Evolutionary conservation across 2,329 filamentous ascomycete species (phyloP), one percentile per base, ranked within the genome.

Genomic region (Exophiala phaeomuriformis): DNA sequence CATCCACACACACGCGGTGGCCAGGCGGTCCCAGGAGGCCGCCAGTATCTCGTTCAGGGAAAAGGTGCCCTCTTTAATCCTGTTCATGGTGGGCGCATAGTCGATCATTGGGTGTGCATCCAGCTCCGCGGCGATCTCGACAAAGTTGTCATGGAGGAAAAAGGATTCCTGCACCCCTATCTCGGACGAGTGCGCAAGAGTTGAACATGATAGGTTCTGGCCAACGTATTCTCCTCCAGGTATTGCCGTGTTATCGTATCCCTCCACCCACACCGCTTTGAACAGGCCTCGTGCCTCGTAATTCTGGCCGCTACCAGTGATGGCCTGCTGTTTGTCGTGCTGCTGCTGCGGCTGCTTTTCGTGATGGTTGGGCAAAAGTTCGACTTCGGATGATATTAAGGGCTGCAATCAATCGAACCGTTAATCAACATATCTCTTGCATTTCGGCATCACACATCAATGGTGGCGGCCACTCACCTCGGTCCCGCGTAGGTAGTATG

Each of bases 61-160:
- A 9, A 42, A 50, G 7, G 28, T 27, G 10, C 39, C 47, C 9
- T 42, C 27, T 3, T 5, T 39, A 2, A 50, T n/a, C 45, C 50
- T 51, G 36, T 30, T 41, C 4, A 51, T 10, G 9, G 36, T 40
- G 32, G 49, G 43, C 27, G 27, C 28, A 32, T 46, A 44, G 5
- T 59, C 47, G 4, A 59, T 31, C 47, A 53, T 47, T 7, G 56
- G 49, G 28, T 59, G 51, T 9, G 28, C 31, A 12, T 29, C 32
- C 27, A 54, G 32, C n/a, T 47, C 37, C 10, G 41, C 41, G 3
- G 54, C 53, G 3, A 47, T 55, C 44, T 48, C 49, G 31, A 50
- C 53, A 10, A 59, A 40, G 43, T 56, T 53, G 58, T 49, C 66
- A 57, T 3, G 52, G 61, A 47, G 65, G 65, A 44, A 64, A 42